These are phyloP conservation scores for Cryoendolithus antarcticus DNA, from an alignment of 2,329 filamentous ascomycete species.

Conservation along the genomic window DNA sequence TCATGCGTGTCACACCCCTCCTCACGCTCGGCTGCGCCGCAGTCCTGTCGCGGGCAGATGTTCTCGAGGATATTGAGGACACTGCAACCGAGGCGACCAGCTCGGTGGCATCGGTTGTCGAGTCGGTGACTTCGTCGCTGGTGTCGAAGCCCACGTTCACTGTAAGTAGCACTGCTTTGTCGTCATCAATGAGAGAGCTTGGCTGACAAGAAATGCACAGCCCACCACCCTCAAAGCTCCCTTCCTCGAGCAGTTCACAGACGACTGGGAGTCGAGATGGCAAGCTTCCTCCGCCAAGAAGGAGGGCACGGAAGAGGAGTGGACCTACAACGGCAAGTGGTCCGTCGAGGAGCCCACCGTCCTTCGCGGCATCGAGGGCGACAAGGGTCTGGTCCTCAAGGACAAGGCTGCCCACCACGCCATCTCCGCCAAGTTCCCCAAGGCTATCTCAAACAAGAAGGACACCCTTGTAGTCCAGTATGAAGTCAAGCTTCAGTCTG, in stretches of 20 bases:
- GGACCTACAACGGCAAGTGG: conserved; percentile 97
- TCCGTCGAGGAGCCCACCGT: conserved; percentile 84
- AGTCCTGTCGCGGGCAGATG: conserved; percentile 59
- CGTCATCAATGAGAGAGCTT: too few relatives aligned
- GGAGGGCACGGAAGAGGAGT: conserved; percentile 75
- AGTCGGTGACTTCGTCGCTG: conserved; percentile 44
- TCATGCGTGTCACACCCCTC: conserved; percentile 75
- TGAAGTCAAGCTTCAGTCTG: conserved; percentile 96
- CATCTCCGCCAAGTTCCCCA: conserved; percentile 97
- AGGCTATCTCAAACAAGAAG: conserved; percentile 92
- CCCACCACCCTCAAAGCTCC: conserved; percentile 79
- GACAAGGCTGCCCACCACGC: conserved; percentile 96
- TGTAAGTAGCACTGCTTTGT: conserved; percentile 43
- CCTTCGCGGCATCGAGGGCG: conserved; percentile 83
- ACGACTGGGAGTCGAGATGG: conserved; percentile 90
- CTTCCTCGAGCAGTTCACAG: conserved; percentile 97
- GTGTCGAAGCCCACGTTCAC: conserved; percentile 73
- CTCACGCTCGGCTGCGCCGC: conserved; percentile 60
- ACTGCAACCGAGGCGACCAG: conserved; percentile 27
- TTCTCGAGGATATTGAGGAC: conserved; percentile 55
- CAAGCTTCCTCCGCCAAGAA: conserved; percentile 95
- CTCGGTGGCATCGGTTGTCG: conserved; percentile 31
- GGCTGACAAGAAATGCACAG: conserved; percentile 34
- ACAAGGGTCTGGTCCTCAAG: conserved; percentile 97
- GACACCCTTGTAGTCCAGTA: conserved; percentile 97